Conservation (phyloP, 192 early-diverging fungal genomes). For the Linnemannia elongata region DNA sequence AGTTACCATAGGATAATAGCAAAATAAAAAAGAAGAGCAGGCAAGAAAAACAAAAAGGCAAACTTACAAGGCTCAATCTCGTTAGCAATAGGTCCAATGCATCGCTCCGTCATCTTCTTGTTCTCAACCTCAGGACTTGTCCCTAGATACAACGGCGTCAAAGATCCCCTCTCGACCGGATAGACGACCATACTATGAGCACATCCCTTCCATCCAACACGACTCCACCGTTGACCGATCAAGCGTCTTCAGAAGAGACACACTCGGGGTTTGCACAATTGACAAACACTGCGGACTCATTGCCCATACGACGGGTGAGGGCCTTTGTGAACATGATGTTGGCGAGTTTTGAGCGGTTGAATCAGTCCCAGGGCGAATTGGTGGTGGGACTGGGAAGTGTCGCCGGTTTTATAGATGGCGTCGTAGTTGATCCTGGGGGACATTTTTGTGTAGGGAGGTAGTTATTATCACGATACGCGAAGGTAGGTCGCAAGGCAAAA, state of each 20-base stretch:
- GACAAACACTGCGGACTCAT: conserved; percentile 23
- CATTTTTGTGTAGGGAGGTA: no score
- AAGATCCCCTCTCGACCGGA: conserved; percentile 40
- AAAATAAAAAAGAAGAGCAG: neutral
- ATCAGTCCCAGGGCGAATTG: neutral
- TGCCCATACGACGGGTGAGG: conserved; percentile 45
- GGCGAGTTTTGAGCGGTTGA: conserved; percentile 59
- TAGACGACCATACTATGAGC: neutral
- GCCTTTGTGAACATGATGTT: conserved; percentile 60
- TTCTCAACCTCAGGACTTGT: conserved; percentile 63
- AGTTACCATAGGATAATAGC: neutral
- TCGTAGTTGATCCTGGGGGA: conserved; percentile 47
- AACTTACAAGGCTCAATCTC: conserved; percentile 14
- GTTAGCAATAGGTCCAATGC: conserved; percentile 34
- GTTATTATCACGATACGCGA: no score
- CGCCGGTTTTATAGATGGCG: conserved; percentile 33
- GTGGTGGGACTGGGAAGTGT: conserved; percentile 42
- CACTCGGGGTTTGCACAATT: conserved; percentile 61
- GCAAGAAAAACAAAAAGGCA: neutral
- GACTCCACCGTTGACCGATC: conserved; percentile 38
- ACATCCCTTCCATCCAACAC: neutral
- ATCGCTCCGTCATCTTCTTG: conserved; percentile 35
- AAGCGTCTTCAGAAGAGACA: conserved; percentile 9
- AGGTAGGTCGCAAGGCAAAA: no score
- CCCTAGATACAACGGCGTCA: conserved; percentile 63